Conservation (phyloP, 805 yeast genomes). For the Kregervanrija pseudodelftensis region DNA sequence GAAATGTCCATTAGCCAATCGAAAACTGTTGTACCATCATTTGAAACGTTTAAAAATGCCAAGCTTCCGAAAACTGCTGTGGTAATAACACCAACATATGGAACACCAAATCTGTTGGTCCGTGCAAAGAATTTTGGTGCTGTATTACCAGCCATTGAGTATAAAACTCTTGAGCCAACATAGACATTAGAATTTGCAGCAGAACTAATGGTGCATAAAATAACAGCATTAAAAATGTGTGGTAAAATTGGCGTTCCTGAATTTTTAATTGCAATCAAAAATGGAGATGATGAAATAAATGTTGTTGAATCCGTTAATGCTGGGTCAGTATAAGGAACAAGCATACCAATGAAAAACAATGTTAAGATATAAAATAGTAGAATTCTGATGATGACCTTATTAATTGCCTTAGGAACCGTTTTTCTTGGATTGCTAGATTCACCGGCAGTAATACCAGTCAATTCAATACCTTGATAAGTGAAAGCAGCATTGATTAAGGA, state of each 20-base stretch:
- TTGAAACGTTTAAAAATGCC: slow-evolving; percentile 49
- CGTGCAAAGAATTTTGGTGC: slow-evolving; percentile 46
- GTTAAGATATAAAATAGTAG: slow-evolving; percentile 57
- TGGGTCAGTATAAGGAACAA: slow-evolving; percentile 62
- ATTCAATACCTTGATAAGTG: slow-evolving; percentile 73
- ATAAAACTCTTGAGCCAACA: slow-evolving; percentile 61
- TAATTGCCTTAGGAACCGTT: slow-evolving; percentile 63
- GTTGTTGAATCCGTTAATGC: slow-evolving; percentile 32
- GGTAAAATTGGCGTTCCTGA: slow-evolving; percentile 62
- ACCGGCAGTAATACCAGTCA: slow-evolving; percentile 68
- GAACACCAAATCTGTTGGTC: slow-evolving; percentile 53
- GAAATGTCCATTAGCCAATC: slow-evolving; percentile 66
- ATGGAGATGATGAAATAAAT: slow-evolving; percentile 56
- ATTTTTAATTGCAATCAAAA: slow-evolving; percentile 61
- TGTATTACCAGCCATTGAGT: slow-evolving; percentile 47
- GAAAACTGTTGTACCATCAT: slow-evolving; percentile 50
- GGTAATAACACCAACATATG: slow-evolving; percentile 45
- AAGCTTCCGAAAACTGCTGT: slow-evolving; percentile 56
- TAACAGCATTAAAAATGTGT: slow-evolving; percentile 63
- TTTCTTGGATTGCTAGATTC: slow-evolving; percentile 63
- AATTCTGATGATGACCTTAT: slow-evolving; percentile 59
- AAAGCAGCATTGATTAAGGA: slow-evolving; percentile 66
- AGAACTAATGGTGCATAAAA: slow-evolving; percentile 58
- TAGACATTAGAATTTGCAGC: slow-evolving; percentile 74
- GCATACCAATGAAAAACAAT: slow-evolving; percentile 58